Percentiles rank a stretch among this genome's conserved stretches.
Conservation (phyloP, 371 early-diverging fungal genomes). For the Mortierella sp. region DNA sequence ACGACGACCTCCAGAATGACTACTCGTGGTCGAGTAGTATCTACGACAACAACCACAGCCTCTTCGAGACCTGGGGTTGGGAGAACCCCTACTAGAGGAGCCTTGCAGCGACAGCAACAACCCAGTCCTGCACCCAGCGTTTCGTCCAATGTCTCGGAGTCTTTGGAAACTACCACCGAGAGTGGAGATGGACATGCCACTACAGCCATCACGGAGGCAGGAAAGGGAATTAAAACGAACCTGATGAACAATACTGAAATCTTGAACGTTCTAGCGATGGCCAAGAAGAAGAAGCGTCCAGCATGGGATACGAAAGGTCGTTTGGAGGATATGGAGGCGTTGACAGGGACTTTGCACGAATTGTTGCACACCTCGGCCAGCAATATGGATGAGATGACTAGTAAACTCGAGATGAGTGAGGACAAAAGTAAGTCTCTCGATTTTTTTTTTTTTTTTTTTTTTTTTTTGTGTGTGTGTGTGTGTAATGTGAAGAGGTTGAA, state of each 20-base stretch:
- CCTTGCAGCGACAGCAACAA: conserved; percentile 12
- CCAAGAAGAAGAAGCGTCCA: conserved; percentile 62
- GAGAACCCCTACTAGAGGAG: not conserved
- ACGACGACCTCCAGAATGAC: conserved; percentile 11
- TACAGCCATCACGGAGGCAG: not conserved
- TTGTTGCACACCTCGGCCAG: conserved; percentile 47
- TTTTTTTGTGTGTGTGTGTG: not conserved
- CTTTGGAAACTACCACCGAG: not conserved
- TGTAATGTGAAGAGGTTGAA: no score
- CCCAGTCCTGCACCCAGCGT: conserved; percentile 20
- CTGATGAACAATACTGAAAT: conserved; percentile 10
- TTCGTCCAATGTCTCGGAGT: conserved; percentile 8
- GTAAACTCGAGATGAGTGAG: conserved; percentile 43
- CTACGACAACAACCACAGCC: conserved; percentile 7
- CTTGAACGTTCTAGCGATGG: conserved; percentile 2
- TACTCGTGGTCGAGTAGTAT: not conserved
- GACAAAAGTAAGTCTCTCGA: conserved; percentile 43
- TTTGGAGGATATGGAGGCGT: conserved; percentile 67
- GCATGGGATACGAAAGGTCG: conserved; percentile 74
- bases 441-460: not conserved
- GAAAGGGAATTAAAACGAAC: not conserved
- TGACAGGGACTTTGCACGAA: conserved; percentile 38
- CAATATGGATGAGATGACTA: conserved; percentile 39
- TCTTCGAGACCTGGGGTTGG: not conserved
- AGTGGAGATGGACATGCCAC: not conserved